Evolutionary conservation across 139 green algal species (phyloP).

Genomic region (Marvania coccoides): DNA sequence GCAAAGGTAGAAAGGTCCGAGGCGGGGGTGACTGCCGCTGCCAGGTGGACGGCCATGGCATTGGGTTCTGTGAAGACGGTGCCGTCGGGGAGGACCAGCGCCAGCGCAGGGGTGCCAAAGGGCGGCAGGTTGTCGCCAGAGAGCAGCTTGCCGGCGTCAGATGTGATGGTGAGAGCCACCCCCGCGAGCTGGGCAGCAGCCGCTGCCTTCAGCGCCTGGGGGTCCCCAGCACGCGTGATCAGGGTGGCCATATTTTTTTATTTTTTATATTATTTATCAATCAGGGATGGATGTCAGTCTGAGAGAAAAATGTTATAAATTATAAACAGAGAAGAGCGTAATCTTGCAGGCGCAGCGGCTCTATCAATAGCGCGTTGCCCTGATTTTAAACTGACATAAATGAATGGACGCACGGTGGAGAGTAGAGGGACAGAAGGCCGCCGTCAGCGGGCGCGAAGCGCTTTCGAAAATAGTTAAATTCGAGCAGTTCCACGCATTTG

Average conservation of each 20-base stretch:
- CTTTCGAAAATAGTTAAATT: no score
- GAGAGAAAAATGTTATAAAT: no score
- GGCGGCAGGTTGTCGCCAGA: conserved; percentile 10
- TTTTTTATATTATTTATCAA: no score
- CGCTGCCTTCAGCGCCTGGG: conserved; percentile 44
- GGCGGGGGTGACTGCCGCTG: background rate
- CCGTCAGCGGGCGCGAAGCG: no score
- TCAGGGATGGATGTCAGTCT: no score
- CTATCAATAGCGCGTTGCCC: no score
- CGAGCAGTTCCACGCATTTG: no score
- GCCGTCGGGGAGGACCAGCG: conserved; percentile 17
- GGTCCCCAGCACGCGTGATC: conserved; percentile 36
- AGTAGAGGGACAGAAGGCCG: no score
- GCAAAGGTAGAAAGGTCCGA: conserved; percentile 12
- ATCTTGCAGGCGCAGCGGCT: no score
- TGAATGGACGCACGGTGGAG: no score
- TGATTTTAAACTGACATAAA: no score
- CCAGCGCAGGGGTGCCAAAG: conserved; percentile 23
- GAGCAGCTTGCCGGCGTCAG: background rate
- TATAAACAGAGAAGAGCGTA: no score
- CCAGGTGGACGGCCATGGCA: conserved; percentile 45
- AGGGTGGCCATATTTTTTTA: conserved; percentile 15
- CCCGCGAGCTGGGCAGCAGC: conserved; percentile 26
- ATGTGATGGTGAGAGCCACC: conserved; percentile 1
- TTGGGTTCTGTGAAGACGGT: conserved; percentile 48